A percentile compares a stretch with the other conserved stretches of the same genome.
These are phyloP conservation scores for Pleomassaria siparia DNA, from an alignment of 2,329 filamentous ascomycete genomes.

Conservation along the genomic window DNA sequence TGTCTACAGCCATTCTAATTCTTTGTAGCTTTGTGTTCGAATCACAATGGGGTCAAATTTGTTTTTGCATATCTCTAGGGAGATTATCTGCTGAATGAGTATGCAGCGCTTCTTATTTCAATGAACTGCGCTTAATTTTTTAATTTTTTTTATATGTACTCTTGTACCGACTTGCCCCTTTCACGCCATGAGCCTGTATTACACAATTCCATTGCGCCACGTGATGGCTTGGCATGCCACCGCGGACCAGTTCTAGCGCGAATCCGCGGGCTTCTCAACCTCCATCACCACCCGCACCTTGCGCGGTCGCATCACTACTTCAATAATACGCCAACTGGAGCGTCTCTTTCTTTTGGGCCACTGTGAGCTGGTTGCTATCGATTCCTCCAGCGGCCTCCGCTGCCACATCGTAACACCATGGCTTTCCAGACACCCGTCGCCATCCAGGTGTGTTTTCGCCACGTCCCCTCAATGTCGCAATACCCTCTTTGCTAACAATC, in stretches of 20 bases:
- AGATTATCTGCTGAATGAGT: too few relatives aligned
- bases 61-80: too few relatives aligned
- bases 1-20: too few relatives aligned
- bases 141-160: too few relatives aligned
- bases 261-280: not conserved
- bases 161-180: too few relatives aligned
- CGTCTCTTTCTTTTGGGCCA: constrained; percentile 17
- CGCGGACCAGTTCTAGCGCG: not conserved
- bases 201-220: too few relatives aligned
- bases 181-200: too few relatives aligned
- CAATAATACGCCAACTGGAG: constrained; percentile 16
- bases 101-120: too few relatives aligned
- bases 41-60: too few relatives aligned
- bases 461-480: constrained; percentile 23
- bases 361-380: constrained; percentile 12
- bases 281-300: not conserved
- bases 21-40: too few relatives aligned
- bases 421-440: constrained; percentile 47
- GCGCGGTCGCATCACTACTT: not conserved
- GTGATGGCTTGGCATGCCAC: not conserved
- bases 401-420: not conserved
- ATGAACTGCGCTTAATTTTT: too few relatives aligned
- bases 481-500: constrained; percentile 18
- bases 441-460: constrained; percentile 48
- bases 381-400: not conserved